phyloP scores from a whole-genome alignment of 2,329 filamentous ascomycete species.

The Meredithiella fracta region DNA sequence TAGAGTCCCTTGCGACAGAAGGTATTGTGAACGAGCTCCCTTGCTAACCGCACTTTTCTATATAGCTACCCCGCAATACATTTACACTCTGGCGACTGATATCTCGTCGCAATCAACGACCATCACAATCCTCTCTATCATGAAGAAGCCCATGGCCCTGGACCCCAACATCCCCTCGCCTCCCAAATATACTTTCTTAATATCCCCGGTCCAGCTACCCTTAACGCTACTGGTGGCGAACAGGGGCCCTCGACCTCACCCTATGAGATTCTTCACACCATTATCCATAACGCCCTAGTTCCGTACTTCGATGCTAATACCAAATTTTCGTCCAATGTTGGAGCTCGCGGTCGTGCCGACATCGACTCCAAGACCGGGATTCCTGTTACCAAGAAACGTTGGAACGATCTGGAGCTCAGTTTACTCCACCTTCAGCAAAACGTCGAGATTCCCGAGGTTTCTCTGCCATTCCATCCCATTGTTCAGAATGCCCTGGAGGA shows the following conservation, averaged over 20 bases:
- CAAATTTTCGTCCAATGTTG: constrained; percentile 51
- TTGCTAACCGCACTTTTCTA: background rate
- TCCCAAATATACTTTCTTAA: constrained; percentile 89
- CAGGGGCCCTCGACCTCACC: constrained; percentile 62
- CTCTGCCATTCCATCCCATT: constrained; percentile 71
- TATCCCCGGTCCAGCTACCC: constrained; percentile 62
- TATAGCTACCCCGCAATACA: constrained; percentile 38
- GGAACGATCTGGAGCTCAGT: constrained; percentile 84
- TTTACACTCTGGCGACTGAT: constrained; percentile 68
- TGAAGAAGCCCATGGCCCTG: constrained; percentile 80
- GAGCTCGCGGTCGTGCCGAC: constrained; percentile 55
- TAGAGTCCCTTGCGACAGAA: background rate
- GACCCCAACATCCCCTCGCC: constrained; percentile 63
- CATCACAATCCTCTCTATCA: constrained; percentile 67
- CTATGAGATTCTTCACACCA: constrained; percentile 81
- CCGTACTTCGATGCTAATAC: constrained; percentile 97
- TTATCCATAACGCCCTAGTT: constrained; percentile 78
- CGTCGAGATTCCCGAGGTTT: constrained; percentile 88
- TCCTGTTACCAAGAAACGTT: constrained; percentile 90
- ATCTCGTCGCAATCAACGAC: constrained; percentile 67
- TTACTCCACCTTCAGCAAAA: constrained; percentile 90
- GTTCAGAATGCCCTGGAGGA: constrained; percentile 75
- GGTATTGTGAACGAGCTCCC: background rate
- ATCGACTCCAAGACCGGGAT: constrained; percentile 87
- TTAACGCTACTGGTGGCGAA: constrained; percentile 48